Conservation (phyloP, 306 rosid genomes). For the Gillenia trifoliata region DNA sequence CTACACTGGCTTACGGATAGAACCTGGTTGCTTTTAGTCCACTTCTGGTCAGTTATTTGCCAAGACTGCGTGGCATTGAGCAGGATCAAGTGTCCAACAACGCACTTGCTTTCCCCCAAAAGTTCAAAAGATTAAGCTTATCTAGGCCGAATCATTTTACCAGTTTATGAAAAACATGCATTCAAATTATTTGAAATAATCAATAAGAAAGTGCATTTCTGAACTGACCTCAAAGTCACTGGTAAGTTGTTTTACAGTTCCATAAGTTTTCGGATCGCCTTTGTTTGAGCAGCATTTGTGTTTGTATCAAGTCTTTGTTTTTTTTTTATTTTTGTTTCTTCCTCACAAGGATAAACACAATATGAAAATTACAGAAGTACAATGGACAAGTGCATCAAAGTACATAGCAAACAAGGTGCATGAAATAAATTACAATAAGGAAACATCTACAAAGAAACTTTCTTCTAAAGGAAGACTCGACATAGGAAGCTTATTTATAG, state of each 20-base stretch:
- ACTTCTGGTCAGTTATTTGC: conserved; percentile 33
- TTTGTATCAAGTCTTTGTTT: no score
- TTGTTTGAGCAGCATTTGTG: conserved; percentile 40
- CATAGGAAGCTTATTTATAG: not conserved
- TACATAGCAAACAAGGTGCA: not conserved
- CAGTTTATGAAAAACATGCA: not conserved
- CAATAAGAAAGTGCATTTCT: not conserved
- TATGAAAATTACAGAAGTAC: no score
- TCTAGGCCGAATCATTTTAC: no score
- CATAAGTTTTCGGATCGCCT: conserved; percentile 30
- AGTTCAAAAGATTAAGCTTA: no score
- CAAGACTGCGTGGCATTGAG: conserved; percentile 49
- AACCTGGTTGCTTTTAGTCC: conserved; percentile 36
- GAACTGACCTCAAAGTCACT: conserved; percentile 51
- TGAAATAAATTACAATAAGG: not conserved
- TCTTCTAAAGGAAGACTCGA: not conserved
- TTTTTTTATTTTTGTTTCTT: no score
- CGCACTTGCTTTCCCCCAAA: no score
- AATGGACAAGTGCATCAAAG: no score
- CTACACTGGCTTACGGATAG: conserved; percentile 35
- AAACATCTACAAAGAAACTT: not conserved
- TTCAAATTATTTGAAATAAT: not conserved
- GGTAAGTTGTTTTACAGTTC: conserved; percentile 45
- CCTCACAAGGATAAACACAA: no score
- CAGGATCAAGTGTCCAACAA: conserved; percentile 52